phyloP scores from a whole-genome alignment of 371 early-diverging fungal genomes.

The Mortierella sp. region DNA sequence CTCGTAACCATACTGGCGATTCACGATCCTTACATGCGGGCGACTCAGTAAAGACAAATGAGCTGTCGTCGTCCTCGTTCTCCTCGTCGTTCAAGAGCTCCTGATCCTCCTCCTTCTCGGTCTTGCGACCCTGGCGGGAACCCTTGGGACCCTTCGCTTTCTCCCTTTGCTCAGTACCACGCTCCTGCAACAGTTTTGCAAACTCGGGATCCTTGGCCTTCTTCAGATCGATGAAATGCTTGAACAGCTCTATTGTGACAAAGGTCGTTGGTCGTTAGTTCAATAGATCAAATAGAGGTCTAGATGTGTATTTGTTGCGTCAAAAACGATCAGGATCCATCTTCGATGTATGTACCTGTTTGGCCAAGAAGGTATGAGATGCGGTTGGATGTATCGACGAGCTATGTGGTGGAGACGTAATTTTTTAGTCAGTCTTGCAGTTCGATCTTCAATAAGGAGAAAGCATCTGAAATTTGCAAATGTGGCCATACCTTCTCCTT shows the following conservation, averaged over 20 bases:
- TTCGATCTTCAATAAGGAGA: neutral
- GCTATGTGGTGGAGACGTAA: conserved; percentile 34
- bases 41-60: conserved; percentile 88
- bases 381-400: conserved; percentile 74
- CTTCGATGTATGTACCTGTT: conserved; percentile 69
- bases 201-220: conserved; percentile 61
- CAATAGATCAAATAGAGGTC: neutral
- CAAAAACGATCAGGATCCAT: neutral
- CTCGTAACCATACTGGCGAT: neutral
- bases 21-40: conserved; percentile 75
- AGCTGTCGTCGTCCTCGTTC: conserved; percentile 67
- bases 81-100: conserved; percentile 84
- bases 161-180: conserved; percentile 39
- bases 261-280: neutral
- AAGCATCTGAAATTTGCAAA: neutral
- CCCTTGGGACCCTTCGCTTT: conserved; percentile 59
- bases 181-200: conserved; percentile 53
- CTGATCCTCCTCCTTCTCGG: conserved; percentile 97
- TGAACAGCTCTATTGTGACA: conserved; percentile 66
- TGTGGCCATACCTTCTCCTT: conserved; percentile 42
- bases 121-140: conserved; percentile 88
- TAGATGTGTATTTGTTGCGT: neutral
- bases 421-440: neutral
- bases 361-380: conserved; percentile 94
- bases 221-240: conserved; percentile 76